Conservation (phyloP, 2,329 filamentous ascomycete species). For the Mycosphaerella sp. region DNA sequence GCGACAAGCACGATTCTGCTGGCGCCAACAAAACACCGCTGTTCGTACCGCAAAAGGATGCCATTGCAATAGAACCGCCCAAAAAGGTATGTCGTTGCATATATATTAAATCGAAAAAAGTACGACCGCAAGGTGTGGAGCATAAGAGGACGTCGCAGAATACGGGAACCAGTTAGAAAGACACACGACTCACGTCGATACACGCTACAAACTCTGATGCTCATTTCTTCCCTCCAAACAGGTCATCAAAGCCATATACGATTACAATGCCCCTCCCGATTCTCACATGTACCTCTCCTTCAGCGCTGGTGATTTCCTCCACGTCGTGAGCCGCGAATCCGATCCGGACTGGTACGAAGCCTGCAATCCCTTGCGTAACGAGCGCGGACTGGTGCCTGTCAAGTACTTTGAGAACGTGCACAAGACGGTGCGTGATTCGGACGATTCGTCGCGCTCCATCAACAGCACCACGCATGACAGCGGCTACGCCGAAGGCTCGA, state of each 20-base stretch:
- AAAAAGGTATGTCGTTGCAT: slow-evolving; percentile 64
- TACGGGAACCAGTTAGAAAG: neutral
- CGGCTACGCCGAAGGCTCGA: slow-evolving; percentile 63
- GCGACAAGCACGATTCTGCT: slow-evolving; percentile 63
- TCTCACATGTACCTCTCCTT: slow-evolving; percentile 70
- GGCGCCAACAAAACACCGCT: slow-evolving; percentile 43
- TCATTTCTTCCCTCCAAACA: slow-evolving; percentile 35
- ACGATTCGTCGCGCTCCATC: slow-evolving; percentile 38
- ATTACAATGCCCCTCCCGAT: slow-evolving; percentile 64
- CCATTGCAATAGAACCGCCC: slow-evolving; percentile 80
- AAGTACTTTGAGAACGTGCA: slow-evolving; percentile 88
- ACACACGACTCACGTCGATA: neutral
- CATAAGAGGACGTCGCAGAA: neutral
- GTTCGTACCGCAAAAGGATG: slow-evolving; percentile 75
- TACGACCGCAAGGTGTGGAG: neutral
- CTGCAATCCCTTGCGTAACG: slow-evolving; percentile 86
- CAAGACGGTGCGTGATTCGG: slow-evolving; percentile 86
- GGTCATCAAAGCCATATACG: slow-evolving; percentile 96
- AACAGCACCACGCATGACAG: slow-evolving; percentile 71
- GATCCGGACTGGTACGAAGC: slow-evolving; percentile 97
- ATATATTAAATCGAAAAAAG: too few species aligned
- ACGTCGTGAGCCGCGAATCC: slow-evolving; percentile 93
- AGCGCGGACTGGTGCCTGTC: slow-evolving; percentile 86
- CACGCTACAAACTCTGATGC: slow-evolving; percentile 8
- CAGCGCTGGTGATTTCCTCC: slow-evolving; percentile 92